A percentile compares a stretch with the other conserved stretches of the same genome.
phyloP scores from a whole-genome alignment of 305 asterid species.

The Fraxinus platypoda region DNA sequence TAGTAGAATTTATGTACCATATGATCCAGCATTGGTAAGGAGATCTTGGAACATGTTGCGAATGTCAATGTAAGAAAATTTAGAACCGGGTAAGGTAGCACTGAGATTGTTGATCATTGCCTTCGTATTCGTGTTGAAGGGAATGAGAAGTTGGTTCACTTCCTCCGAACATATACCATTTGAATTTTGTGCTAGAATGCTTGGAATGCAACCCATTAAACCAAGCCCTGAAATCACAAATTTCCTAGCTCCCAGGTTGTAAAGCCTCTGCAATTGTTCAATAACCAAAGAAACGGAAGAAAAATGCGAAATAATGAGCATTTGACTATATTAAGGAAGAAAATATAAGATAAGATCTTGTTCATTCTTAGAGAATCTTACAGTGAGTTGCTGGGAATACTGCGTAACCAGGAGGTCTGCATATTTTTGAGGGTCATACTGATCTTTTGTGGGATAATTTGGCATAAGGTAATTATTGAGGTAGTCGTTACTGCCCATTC shows the following conservation, averaged over 20 bases:
- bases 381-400: conserved; percentile 31
- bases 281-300: not conserved
- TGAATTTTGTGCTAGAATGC: conserved; percentile 31
- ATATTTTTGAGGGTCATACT: conserved; percentile 31
- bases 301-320: not conserved
- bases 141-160: conserved; percentile 42
- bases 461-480: conserved; percentile 31
- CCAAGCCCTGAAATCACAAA: conserved; percentile 36
- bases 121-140: conserved; percentile 47
- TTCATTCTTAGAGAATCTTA: conserved; percentile 13
- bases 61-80: conserved; percentile 46
- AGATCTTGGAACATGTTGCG: conserved; percentile 44
- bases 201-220: conserved; percentile 40
- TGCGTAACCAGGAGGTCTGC: conserved; percentile 36
- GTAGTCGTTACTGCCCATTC: conserved; percentile 39
- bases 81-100: conserved; percentile 35
- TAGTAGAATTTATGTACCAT: not conserved
- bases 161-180: conserved; percentile 31
- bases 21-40: not conserved
- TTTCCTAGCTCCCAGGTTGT: conserved; percentile 36
- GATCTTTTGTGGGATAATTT: conserved; percentile 20
- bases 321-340: not conserved
- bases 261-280: conserved; percentile 26
- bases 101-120: conserved; percentile 48
- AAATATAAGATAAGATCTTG: not conserved